A percentile compares a stretch with the other conserved stretches of the same genome.
These are phyloP conservation scores for Mucor irregularis DNA, from an alignment of 371 early-diverging fungal species.

Conservation along the genomic window DNA sequence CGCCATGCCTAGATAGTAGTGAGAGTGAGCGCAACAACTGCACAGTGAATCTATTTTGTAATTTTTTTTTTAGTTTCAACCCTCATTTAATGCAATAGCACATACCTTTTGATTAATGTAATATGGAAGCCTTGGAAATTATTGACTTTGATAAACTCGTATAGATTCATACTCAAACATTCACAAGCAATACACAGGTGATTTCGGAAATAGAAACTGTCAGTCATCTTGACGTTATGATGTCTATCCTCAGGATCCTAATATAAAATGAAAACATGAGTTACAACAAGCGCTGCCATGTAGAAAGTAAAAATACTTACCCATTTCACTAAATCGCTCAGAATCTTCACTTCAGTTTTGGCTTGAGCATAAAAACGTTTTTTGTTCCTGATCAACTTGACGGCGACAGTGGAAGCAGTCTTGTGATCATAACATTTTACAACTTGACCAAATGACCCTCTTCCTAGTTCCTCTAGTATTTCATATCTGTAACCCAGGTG, in stretches of 20 bases:
- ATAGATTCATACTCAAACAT: slow-evolving; percentile 93
- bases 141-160: slow-evolving; percentile 95
- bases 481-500: slow-evolving; percentile 93
- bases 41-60: slow-evolving; percentile 60
- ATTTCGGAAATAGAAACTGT: slow-evolving; percentile 89
- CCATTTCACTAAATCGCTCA: slow-evolving; percentile 71
- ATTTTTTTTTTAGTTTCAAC: background rate
- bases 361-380: slow-evolving; percentile 96
- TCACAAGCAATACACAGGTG: slow-evolving; percentile 97
- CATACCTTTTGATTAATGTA: slow-evolving; percentile 72
- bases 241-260: slow-evolving; percentile 83
- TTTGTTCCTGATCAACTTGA: slow-evolving; percentile 96
- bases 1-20: slow-evolving; percentile 71
- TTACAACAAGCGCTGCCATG: too few species aligned
- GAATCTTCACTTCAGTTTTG: slow-evolving; percentile 91
- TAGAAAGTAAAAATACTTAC: slow-evolving; percentile 43
- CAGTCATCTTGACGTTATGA: slow-evolving; percentile 85
- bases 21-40: slow-evolving; percentile 88
- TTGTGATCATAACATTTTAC: slow-evolving; percentile 92
- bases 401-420: slow-evolving; percentile 83
- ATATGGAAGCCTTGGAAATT: slow-evolving; percentile 90
- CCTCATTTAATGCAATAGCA: background rate
- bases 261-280: background rate
- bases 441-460: slow-evolving; percentile 98
- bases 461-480: slow-evolving; percentile 85